phyloP scores from a whole-genome alignment of 2,329 filamentous ascomycete species.

The Diaporthe destruens region DNA sequence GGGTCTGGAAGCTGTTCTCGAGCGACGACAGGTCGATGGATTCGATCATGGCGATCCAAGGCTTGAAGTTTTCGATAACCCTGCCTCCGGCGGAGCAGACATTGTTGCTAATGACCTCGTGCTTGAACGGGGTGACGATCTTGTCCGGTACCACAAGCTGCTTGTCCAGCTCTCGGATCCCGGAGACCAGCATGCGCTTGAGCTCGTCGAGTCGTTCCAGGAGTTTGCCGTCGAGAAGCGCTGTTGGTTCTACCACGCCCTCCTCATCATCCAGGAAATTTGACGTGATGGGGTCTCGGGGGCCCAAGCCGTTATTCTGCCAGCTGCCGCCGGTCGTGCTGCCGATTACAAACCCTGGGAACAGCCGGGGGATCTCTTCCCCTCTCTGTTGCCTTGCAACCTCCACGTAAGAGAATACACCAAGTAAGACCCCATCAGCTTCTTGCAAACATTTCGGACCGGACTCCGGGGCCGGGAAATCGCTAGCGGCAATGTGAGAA shows the following conservation, averaged over 20 bases:
- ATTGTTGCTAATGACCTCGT: constrained; percentile 84
- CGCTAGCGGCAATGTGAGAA: constrained; percentile 95
- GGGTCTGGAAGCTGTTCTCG: constrained; percentile 82
- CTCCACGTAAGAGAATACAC: constrained; percentile 96
- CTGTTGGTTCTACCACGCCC: constrained; percentile 76
- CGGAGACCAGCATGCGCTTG: constrained; percentile 86
- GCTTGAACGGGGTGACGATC: constrained; percentile 81
- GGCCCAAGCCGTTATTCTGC: constrained; percentile 77
- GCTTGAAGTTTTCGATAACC: constrained; percentile 88
- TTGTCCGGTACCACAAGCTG: constrained; percentile 83
- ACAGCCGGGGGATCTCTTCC: constrained; percentile 91
- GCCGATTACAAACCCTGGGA: constrained; percentile 92
- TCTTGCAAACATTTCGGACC: constrained; percentile 96
- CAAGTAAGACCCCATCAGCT: constrained; percentile 94
- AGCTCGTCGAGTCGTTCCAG: constrained; percentile 88
- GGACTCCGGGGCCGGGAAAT: constrained; percentile 94
- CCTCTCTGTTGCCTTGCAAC: constrained; percentile 93
- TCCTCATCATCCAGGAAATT: constrained; percentile 91
- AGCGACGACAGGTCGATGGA: constrained; percentile 89
- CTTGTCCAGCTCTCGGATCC: constrained; percentile 89
- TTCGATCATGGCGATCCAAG: constrained; percentile 91
- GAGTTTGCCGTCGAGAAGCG: constrained; percentile 79
- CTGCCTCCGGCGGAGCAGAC: constrained; percentile 83
- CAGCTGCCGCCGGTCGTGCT: constrained; percentile 88
- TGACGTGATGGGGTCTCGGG: constrained; percentile 79